Base-by-base conservation (phyloP, 805 yeast genomes). In the Kodamaea sagamina region DNA sequence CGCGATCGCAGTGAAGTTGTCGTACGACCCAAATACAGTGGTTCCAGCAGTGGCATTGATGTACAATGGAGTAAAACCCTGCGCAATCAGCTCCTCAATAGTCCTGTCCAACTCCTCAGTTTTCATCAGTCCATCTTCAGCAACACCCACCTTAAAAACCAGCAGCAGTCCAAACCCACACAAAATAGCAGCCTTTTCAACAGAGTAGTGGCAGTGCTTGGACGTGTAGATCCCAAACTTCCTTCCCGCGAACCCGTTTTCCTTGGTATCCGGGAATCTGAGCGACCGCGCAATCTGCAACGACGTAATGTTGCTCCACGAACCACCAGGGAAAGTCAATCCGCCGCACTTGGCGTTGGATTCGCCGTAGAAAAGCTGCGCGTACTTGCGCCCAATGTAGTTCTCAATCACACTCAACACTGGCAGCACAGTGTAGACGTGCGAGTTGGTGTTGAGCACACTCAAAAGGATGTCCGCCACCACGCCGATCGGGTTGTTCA, bases 41-140 rank as follows among this genome's bases (percentile, higher is more conserved):
- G 95, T 86, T 1, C 96, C 96, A 0, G 96, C 95, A 3, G 96
- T 88, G 9, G 85, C 89, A 57, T 83, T 86, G 44, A 88, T 67
- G 57, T 84, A 86, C 26, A 87, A 65, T 1, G 95, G 96, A 0
- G 84, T 81, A 54, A 51, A 76, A 0, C 95, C 93, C n/a, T 73
- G 62, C 0, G 43, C 37, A 12, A 58, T 62, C 4, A 86, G 68
- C 34, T 63, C 51, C 10, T 47, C 50, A 17, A 87, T 81, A 25
- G 66, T 57, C 3, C 39, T 34, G 16, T 72, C 80, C 35, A 87
- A 66, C 19, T 73, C 71, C 0, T 56, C 64, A 1, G 67, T 67
- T 32, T 73, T 68, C 84, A 87, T 75, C 17, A 72, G 58, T 2
- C 95, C 95, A 24, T 71, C 72, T 0, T 47, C 50, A 46, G 72